Evolutionary conservation across 1,284 basidiomycete species (phyloP).

Genomic region (Limonomyces culmigenus): DNA sequence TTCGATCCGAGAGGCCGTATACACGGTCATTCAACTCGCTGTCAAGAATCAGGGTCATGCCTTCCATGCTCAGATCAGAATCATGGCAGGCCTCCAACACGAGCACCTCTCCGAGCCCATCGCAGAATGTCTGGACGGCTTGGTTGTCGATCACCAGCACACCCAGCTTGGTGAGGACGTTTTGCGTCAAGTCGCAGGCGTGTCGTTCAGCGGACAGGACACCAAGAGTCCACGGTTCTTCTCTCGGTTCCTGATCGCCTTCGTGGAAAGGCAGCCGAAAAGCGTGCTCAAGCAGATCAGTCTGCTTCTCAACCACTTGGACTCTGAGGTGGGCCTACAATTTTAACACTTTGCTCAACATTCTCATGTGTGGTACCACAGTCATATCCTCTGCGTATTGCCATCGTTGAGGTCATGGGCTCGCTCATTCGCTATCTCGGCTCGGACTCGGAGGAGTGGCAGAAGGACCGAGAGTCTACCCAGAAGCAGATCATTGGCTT

Average conservation of each 20-base stretch:
- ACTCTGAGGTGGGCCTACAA: constrained; percentile 60
- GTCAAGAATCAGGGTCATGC: constrained; percentile 86
- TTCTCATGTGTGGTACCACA: constrained; percentile 13
- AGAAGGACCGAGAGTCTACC: constrained; percentile 26
- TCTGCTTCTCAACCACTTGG: constrained; percentile 71
- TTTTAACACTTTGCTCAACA: not conserved
- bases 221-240: constrained; percentile 81
- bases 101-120: constrained; percentile 91
- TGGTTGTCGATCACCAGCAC: constrained; percentile 82
- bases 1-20: constrained; percentile 59
- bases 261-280: constrained; percentile 76
- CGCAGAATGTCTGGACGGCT: constrained; percentile 74
- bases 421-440: constrained; percentile 66
- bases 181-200: constrained; percentile 69
- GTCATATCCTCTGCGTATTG: constrained; percentile 94
- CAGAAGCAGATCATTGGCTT: constrained; percentile 75
- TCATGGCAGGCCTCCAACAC: constrained; percentile 87
- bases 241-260: constrained; percentile 70
- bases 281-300: constrained; percentile 83
- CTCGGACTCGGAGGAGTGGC: constrained; percentile 35
- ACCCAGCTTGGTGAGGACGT: constrained; percentile 84
- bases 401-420: constrained; percentile 77
- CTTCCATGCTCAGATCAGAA: constrained; percentile 73
- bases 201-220: constrained; percentile 68
- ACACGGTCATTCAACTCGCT: constrained; percentile 81